Evolutionary conservation across 352 stramenopile species (phyloP), one percentile per base, ranked within the genome.

Genomic region (Phytophthora syringae): DNA sequence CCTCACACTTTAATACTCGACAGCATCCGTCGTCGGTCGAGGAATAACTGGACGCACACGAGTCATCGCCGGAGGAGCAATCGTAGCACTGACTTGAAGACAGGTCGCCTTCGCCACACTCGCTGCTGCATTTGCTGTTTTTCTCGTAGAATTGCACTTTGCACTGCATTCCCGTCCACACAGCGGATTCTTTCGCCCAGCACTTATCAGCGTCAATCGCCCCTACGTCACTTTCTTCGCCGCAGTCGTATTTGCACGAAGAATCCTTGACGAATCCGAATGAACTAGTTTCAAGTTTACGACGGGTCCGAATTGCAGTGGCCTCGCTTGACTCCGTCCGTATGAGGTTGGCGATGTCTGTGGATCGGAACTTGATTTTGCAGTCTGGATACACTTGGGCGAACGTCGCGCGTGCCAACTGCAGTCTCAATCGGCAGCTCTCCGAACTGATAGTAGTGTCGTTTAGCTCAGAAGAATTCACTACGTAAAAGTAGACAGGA

Each of bases 171-270:
- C 60, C 24, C 3, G 44, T 64, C 59, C 64, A 69, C 12, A 15
- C 27, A n/a, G 15, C 36, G 22, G 16, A 34, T 2, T 24, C 20
- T 28, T 65, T 64, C 21, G 64, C 58, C 64, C 64, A 72, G 34
- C 64, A 72, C n/a, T 72, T 64, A 30, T 69, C 58, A 34, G 58
- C 52, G n/a, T 69, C 59, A 21, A 72, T 64, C 9, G 54, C 18
- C 5, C 45, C 52, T 12, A 2, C 40, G 7, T 48, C 32, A 34
- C 51, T 20, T 20, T 64, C 25, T 36, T 43, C 52, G 11, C 64
- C 64, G 32, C 64, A 72, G 39, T 69, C 45, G 22, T 48, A 72
- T 37, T 44, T 45, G 25, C 64, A 72, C 1, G 30, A 37, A 25
- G 59, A 45, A 11, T 64, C 36, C 40, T 72, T 68, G 13, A 60